Evolutionary conservation across 2,329 filamentous ascomycete species (phyloP).

Genomic region (Incumbomyces lentus): DNA sequence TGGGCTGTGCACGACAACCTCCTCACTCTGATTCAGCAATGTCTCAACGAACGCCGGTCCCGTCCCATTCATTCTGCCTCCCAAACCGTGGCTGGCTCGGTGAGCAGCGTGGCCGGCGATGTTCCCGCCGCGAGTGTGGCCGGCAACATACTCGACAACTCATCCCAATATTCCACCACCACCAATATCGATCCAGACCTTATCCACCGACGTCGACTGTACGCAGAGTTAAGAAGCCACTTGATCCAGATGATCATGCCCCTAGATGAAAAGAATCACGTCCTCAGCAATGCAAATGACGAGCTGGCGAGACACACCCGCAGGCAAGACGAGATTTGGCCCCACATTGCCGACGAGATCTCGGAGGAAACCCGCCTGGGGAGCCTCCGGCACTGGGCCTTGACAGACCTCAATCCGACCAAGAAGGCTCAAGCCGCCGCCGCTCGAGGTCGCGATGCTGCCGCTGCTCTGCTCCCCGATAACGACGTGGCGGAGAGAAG

Average conservation of each 20-base stretch:
- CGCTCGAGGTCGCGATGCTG: slow-evolving; percentile 49
- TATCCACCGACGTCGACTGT: slow-evolving; percentile 51
- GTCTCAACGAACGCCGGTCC: slow-evolving; percentile 20
- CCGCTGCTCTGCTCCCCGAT: slow-evolving; percentile 50
- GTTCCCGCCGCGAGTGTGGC: slow-evolving; percentile 11
- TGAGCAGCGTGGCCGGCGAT: slow-evolving; percentile 10
- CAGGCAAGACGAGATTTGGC: slow-evolving; percentile 78
- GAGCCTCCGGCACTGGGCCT: slow-evolving; percentile 89
- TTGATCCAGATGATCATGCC: slow-evolving; percentile 79
- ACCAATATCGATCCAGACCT: slow-evolving; percentile 11
- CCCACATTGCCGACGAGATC: slow-evolving; percentile 77
- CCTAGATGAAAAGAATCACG: slow-evolving; percentile 95
- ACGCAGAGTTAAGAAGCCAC: slow-evolving; percentile 65
- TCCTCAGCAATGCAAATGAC: slow-evolving; percentile 84
- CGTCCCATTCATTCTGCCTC: slow-evolving; percentile 1
- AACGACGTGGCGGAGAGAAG: slow-evolving; percentile 76
- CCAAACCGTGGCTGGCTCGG: slow-evolving; percentile 11
- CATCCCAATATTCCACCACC: slow-evolving; percentile 13
- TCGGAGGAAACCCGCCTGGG: slow-evolving; percentile 91
- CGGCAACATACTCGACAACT: slow-evolving; percentile 14
- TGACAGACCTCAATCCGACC: slow-evolving; percentile 67
- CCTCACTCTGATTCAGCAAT: slow-evolving; percentile 56
- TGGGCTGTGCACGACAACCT: slow-evolving; percentile 78
- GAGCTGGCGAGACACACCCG: slow-evolving; percentile 74
- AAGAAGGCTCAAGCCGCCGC: slow-evolving; percentile 42